A percentile compares a stretch with the other conserved stretches of the same genome.
These are phyloP conservation scores for Akanthomyces uredinophilus DNA, from an alignment of 2,329 filamentous ascomycete species.

Conservation along the genomic window DNA sequence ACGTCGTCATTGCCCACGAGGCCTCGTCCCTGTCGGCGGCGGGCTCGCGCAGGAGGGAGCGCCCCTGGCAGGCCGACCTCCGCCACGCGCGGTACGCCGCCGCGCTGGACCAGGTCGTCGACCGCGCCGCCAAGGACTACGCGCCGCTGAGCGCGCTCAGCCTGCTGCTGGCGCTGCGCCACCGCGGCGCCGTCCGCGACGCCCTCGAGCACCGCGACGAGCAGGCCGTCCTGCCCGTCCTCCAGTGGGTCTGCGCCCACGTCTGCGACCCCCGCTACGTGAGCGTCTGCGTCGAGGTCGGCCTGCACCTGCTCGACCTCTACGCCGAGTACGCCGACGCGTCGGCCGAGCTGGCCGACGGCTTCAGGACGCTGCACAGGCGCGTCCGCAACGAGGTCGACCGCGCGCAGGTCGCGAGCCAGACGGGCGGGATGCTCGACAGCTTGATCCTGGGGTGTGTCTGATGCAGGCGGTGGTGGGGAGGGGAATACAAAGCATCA, in stretches of 20 bases:
- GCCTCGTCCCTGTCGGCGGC: constrained; percentile 19
- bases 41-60: constrained; percentile 56
- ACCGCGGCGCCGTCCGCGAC: constrained; percentile 77
- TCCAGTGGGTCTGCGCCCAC: constrained; percentile 76
- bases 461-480: background rate
- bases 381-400: constrained; percentile 74
- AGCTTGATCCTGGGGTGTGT: constrained; percentile 36
- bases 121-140: constrained; percentile 45
- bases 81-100: constrained; percentile 70
- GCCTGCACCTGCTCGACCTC: constrained; percentile 76
- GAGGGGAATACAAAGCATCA: background rate
- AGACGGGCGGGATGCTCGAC: constrained; percentile 84
- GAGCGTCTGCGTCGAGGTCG: constrained; percentile 74
- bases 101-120: constrained; percentile 75
- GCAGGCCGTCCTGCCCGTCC: constrained; percentile 70
- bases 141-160: constrained; percentile 64
- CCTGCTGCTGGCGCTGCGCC: constrained; percentile 75
- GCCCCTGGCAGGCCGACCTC: constrained; percentile 75
- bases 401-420: constrained; percentile 74
- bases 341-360: constrained; percentile 65
- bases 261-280: constrained; percentile 81
- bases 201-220: constrained; percentile 80
- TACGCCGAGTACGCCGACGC: constrained; percentile 76
- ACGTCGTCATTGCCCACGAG: constrained; percentile 82
- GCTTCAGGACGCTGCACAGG: constrained; percentile 63